These are phyloP conservation scores for Mucor piriformis DNA, from an alignment of 371 early-diverging fungal species.

Conservation along the genomic window DNA sequence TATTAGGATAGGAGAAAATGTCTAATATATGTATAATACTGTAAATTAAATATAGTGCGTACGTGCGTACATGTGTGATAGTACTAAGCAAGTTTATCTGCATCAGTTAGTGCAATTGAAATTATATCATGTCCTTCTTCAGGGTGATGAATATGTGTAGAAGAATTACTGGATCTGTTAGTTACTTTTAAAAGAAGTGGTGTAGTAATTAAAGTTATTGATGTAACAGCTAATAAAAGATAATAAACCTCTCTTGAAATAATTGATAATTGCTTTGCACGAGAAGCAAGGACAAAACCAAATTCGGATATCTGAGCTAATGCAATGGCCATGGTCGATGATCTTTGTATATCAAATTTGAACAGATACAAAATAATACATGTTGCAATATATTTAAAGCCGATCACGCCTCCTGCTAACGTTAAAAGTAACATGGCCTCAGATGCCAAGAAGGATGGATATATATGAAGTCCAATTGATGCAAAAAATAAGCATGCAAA, in stretches of 20 bases:
- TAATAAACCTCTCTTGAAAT: constrained; percentile 64
- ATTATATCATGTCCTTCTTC: constrained; percentile 5
- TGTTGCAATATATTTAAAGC: constrained; percentile 55
- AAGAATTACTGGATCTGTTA: neutral
- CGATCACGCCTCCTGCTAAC: constrained; percentile 51
- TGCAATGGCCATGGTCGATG: constrained; percentile 57
- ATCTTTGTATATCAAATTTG: constrained; percentile 39
- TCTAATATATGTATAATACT: neutral
- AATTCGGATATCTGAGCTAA: constrained; percentile 68
- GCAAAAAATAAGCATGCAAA: constrained; percentile 70
- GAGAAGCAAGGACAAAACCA: constrained; percentile 62
- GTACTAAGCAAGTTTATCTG: constrained; percentile 12
- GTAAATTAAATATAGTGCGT: neutral
- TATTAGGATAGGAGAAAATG: neutral
- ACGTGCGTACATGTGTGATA: neutral
- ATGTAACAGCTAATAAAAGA: constrained; percentile 57
- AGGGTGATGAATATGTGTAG: constrained; percentile 13
- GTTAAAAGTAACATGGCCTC: constrained; percentile 55
- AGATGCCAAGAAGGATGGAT: constrained; percentile 60
- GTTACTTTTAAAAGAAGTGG: constrained; percentile 58
- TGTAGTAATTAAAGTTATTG: constrained; percentile 56
- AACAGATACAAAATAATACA: constrained; percentile 40
- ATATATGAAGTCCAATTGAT: constrained; percentile 66
- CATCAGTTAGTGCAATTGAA: constrained; percentile 2
- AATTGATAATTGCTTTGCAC: constrained; percentile 58